phyloP scores from a whole-genome alignment of 495 filamentous ascomycete genomes.

The Tuber microsphaerosporum region DNA sequence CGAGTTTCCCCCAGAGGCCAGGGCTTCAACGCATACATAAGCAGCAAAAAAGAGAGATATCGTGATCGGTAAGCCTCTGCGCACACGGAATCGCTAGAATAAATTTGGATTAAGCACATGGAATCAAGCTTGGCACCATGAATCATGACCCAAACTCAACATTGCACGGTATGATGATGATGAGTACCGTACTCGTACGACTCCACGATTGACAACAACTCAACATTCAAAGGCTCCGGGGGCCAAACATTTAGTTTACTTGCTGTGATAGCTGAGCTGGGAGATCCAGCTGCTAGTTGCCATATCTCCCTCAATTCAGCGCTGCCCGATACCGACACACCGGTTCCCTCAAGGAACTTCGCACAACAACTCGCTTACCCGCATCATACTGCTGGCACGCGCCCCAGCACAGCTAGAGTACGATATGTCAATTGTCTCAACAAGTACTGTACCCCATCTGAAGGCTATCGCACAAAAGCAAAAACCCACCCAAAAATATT shows the following conservation, averaged over 20 bases:
- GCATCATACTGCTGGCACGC: background rate
- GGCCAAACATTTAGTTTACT: background rate
- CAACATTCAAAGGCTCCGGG: background rate
- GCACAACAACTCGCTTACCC: background rate
- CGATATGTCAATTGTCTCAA: background rate
- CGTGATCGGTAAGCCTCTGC: background rate
- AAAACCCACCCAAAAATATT: background rate
- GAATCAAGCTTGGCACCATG: background rate
- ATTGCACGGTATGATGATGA: background rate
- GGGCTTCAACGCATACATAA: background rate
- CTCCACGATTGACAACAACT: background rate
- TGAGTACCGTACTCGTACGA: too few relatives aligned
- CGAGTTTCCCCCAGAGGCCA: background rate
- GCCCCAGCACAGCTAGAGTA: background rate
- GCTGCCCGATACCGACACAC: background rate
- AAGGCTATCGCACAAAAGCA: background rate
- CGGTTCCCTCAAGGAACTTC: background rate
- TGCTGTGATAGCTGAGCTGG: background rate
- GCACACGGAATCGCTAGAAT: background rate
- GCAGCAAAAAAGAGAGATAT: background rate
- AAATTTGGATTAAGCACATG: too few relatives aligned
- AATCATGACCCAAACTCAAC: background rate
- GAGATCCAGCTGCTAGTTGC: background rate
- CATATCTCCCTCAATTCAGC: background rate
- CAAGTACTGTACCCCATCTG: background rate